These are phyloP conservation scores for Phytophthora foliorum DNA, from an alignment of 352 stramenopile species.

Conservation along the genomic window DNA sequence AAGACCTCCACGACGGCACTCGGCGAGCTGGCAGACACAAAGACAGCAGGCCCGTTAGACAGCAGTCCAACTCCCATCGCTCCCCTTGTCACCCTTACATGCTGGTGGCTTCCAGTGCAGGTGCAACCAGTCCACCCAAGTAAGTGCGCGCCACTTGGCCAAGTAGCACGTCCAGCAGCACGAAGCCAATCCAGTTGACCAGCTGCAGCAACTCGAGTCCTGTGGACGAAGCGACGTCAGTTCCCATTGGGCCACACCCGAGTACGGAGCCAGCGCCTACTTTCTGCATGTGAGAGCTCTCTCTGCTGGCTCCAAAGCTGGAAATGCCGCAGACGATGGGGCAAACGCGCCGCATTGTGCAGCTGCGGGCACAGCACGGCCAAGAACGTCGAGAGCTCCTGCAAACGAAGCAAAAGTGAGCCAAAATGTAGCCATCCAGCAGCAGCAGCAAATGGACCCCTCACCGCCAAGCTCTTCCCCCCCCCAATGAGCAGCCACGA, in stretches of 20 bases:
- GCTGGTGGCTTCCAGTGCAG: conserved; percentile 16
- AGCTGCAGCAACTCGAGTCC: conserved; percentile 39
- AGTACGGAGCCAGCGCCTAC: too few species aligned
- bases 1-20: conserved; percentile 51
- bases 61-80: not conserved
- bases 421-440: too few species aligned
- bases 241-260: too few species aligned
- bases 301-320: conserved; percentile 34
- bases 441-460: too few species aligned
- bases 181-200: conserved; percentile 46
- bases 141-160: conserved; percentile 29
- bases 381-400: conserved; percentile 58
- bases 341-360: conserved; percentile 38
- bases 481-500: conserved; percentile 34
- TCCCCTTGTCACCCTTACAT: conserved; percentile 17
- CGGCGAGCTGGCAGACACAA: conserved; percentile 35
- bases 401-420: conserved; percentile 15
- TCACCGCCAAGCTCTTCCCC: conserved; percentile 52
- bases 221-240: conserved; percentile 16
- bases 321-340: conserved; percentile 33
- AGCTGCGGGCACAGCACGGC: conserved; percentile 47
- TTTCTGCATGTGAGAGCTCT: conserved; percentile 41
- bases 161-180: conserved; percentile 43
- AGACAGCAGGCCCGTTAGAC: not conserved
- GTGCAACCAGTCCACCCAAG: conserved; percentile 9